Percentiles rank a stretch among this genome's conserved stretches.
Evolutionary conservation across 306 rosid species (phyloP).

Genomic region (Hippophae tibetana): DNA sequence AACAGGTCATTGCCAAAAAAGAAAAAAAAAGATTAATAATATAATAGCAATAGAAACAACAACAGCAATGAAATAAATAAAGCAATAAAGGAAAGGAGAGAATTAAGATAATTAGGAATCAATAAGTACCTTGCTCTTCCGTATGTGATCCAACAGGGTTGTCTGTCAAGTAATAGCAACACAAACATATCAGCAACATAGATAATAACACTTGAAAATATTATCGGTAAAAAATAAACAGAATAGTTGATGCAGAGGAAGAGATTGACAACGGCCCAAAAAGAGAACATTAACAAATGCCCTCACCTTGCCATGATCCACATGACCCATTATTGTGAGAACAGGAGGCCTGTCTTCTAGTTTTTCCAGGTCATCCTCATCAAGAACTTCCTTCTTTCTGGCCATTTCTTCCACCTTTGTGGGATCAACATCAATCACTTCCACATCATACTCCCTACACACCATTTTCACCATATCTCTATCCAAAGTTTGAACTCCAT

Average conservation of each 20-base stretch:
- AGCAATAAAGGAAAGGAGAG: background rate
- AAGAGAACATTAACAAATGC: conserved; percentile 11
- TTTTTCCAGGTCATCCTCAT: conserved; percentile 71
- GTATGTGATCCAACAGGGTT: conserved; percentile 81
- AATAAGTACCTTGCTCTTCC: conserved; percentile 74
- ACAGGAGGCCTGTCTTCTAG: conserved; percentile 93
- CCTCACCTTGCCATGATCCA: conserved; percentile 92
- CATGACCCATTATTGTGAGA: conserved; percentile 96
- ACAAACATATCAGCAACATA: conserved; percentile 26
- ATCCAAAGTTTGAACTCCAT: conserved; percentile 88
- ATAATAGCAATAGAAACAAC: background rate
- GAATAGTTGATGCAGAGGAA: conserved; percentile 2
- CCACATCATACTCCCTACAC: conserved; percentile 77
- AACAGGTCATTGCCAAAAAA: background rate
- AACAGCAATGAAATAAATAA: no score
- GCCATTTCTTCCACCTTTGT: conserved; percentile 66
- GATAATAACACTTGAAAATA: background rate
- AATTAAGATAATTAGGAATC: conserved; percentile 15
- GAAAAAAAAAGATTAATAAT: no score
- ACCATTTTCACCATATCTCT: conserved; percentile 92
- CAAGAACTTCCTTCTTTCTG: conserved; percentile 59
- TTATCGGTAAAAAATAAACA: background rate
- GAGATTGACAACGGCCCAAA: conserved; percentile 1
- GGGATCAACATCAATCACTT: conserved; percentile 70
- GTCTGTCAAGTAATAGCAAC: conserved; percentile 55